Evolutionary conservation across 73 alveolate species (phyloP), one percentile per base, ranked within the genome.

Genomic region (Paramecium biaurelia): DNA sequence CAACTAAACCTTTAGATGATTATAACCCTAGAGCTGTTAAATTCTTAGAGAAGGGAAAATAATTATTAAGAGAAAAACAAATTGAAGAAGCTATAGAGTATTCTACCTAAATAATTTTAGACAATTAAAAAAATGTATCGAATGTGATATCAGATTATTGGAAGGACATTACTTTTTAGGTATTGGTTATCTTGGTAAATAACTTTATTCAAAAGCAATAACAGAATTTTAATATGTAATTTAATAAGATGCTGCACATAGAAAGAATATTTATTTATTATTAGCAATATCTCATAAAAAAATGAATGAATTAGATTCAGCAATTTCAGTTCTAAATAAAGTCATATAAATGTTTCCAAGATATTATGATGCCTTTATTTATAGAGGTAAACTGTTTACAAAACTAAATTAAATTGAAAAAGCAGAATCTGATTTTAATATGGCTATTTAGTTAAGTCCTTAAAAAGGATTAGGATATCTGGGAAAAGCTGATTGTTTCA

Each of bases 401-500:
- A 79, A 93, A 21, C 82, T 34, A 23, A 63, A 93, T 70, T 42
- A 89, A 70, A 57, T 93, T 86, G 94, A 93, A 23, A 93, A 93
- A 70, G 96, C 96, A 14, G 93, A 86, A 56, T 15, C n/a, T 20
- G 96, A 93, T 56, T 93, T 93, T 35, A 70, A 93, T 49, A 70
- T 37, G 47, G 96, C 96, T 1, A 85, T 93, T n/a, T 18, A 38
- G 9, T 57, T 93, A 24, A 59, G 85, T 70, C 92, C 94, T 20
- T 70, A 93, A 57, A 92, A 93, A 45, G 96, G 96, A 30, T 67
- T 72, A 26, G 96, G 94, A 11, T 93, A 86, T 70, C 53, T 93
- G 23, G 96, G 96, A 5, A 57, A 45, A 88, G 96, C 94, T 15
- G 96, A 93, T 53, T 74, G 94, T 70, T 86, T 93, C 7, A 63